A percentile compares a stretch with the other conserved stretches of the same genome.
Conservation (phyloP, 352 stramenopile genomes). For the Phytopythium kandeliae region DNA sequence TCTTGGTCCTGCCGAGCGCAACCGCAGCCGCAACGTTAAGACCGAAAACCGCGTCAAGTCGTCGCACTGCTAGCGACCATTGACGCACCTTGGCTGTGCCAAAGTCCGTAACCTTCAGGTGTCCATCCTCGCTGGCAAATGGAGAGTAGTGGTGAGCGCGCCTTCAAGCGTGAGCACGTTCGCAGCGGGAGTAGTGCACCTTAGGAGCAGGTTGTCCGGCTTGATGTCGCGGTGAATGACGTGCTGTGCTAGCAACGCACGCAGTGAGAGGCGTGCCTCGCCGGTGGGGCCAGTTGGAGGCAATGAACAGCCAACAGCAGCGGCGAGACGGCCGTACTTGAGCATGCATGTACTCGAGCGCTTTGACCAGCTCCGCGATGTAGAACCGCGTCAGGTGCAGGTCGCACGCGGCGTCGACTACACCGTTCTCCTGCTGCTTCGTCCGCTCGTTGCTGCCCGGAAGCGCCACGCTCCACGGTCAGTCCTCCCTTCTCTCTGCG, state of each 20-base stretch:
- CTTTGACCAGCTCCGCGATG: conserved; percentile 89
- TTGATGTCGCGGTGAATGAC: conserved; percentile 97
- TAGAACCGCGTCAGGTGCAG: conserved; percentile 88
- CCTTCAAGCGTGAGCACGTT: neutral
- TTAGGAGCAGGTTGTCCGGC: conserved; percentile 87
- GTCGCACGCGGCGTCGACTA: conserved; percentile 59
- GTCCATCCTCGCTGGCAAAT: conserved; percentile 43
- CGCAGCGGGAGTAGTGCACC: conserved; percentile 4
- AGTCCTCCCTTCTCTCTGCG: neutral
- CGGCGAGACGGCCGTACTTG: conserved; percentile 32
- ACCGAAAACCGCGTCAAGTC: neutral
- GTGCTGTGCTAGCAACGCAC: conserved; percentile 40
- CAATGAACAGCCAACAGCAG: neutral
- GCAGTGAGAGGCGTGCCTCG: conserved; percentile 2
- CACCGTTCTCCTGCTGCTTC: conserved; percentile 47
- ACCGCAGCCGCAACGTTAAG: neutral
- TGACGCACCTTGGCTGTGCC: conserved; percentile 76
- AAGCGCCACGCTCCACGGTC: too few species aligned
- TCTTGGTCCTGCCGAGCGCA: conserved; percentile 50
- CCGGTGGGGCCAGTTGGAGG: neutral
- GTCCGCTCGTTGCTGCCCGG: conserved; percentile 41
- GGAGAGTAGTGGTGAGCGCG: neutral
- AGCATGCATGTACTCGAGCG: conserved; percentile 94
- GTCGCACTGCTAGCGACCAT: neutral
- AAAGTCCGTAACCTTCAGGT: conserved; percentile 91